Conservation (phyloP, 495 filamentous ascomycete genomes). For the Glutinoglossum americanum region DNA sequence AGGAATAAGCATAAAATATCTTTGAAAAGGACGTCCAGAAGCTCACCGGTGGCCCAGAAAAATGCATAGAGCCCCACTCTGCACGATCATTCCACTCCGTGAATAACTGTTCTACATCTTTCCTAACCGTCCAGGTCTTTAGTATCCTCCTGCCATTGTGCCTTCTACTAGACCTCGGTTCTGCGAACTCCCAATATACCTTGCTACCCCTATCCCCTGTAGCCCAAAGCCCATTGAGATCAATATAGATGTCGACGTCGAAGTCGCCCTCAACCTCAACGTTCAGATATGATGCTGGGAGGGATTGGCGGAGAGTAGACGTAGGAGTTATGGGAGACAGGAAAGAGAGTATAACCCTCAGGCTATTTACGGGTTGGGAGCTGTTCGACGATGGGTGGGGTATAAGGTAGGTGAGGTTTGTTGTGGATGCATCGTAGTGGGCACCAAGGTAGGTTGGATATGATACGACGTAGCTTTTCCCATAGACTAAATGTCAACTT, state of each 20-base stretch:
- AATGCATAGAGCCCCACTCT: slow-evolving; percentile 80
- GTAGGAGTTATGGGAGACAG: slow-evolving; percentile 84
- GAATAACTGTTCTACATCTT: slow-evolving; percentile 41
- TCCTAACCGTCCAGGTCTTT: slow-evolving; percentile 43
- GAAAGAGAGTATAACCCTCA: slow-evolving; percentile 60
- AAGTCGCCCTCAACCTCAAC: slow-evolving; percentile 49
- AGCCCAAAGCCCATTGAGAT: slow-evolving; percentile 79
- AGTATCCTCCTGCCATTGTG: slow-evolving; percentile 14
- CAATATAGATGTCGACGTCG: slow-evolving; percentile 64
- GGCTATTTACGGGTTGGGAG: slow-evolving; percentile 16
- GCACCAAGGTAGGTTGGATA: slow-evolving; percentile 56
- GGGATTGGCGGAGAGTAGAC: slow-evolving; percentile 73
- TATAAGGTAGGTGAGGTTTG: slow-evolving; percentile 70
- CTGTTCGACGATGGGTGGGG: slow-evolving; percentile 21
- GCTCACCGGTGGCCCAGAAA: slow-evolving; percentile 19
- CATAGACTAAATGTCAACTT: background rate
- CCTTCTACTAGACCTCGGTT: slow-evolving; percentile 5
- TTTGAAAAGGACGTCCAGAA: background rate
- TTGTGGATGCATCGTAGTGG: slow-evolving; percentile 80
- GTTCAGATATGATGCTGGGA: slow-evolving; percentile 72
- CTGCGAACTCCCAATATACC: slow-evolving; percentile 42
- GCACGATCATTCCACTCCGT: slow-evolving; percentile 56
- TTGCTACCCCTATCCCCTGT: slow-evolving; percentile 46
- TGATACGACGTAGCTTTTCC: slow-evolving; percentile 35
- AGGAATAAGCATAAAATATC: background rate